Evolutionary conservation across 169 alveolate species (phyloP), one percentile per base, ranked within the genome.

Genomic region (Eimeria falciformis): DNA sequence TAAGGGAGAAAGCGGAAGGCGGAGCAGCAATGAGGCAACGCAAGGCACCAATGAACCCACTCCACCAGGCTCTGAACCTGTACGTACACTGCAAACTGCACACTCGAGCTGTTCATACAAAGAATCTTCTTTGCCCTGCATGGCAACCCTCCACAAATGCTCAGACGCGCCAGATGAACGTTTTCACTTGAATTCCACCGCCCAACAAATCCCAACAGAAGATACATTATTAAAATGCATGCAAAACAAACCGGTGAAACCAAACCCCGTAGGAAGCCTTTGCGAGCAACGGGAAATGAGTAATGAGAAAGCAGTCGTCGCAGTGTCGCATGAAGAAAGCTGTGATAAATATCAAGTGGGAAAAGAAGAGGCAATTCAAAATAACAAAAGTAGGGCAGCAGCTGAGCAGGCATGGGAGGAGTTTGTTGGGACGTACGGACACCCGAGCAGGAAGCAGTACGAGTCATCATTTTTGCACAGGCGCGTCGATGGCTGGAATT

Each of bases 1-100:
- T 29, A 23, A 6, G 14, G 25, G 53, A 17, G 23, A 27, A 3
- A 6, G 45, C 53, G 2, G 50, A 2, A 27, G 81, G 53, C 25
- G 81, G 27, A 69, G 23, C 81, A 69, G 81, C 73, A 9, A 62
- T n/a, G n/a, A n/a, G n/a, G n/a, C n/a, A n/a, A n/a, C n/a, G n/a
- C n/a, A n/a, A n/a, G n/a, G n/a, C n/a, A n/a, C n/a, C n/a, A n/a
- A n/a, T n/a, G n/a, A n/a, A n/a, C n/a, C n/a, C n/a, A n/a, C n/a
- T n/a, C n/a, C n/a, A n/a, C n/a, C n/a, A n/a, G n/a, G n/a, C n/a
- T n/a, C n/a, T n/a, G n/a, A n/a, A n/a, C n/a, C n/a, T n/a, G n/a
- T n/a, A n/a, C n/a, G n/a, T n/a, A n/a, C n/a, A n/a, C n/a, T n/a
- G n/a, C n/a, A n/a, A n/a, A n/a, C n/a, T n/a, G n/a, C n/a, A n/a